Base-by-base conservation (phyloP, 176 grass and related monocot species). In the Echinochloa phyllopogon region DNA sequence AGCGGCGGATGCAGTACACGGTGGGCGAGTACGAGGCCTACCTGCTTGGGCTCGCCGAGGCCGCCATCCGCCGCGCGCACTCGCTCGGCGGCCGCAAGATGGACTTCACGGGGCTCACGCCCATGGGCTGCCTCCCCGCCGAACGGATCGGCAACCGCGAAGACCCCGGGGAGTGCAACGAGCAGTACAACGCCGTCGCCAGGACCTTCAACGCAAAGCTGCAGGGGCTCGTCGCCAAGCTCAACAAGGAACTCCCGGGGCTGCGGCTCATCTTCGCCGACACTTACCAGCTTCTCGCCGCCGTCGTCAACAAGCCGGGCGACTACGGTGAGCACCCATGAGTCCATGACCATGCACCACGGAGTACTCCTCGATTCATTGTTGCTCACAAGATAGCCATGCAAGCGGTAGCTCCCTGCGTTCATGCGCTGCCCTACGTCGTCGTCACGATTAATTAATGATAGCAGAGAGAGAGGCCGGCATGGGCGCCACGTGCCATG, bases 131-230 rank as follows among this genome's bases (percentile, higher is more conserved):
- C 78, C 82, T 88, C 66, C 82, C 82, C 16, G 88, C 88, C 27
- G 88, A 90, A 74, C 83, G 88, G 1, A 0, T 78, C 2, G 84
- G 65, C 57, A 90, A 90, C 84, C 79, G 88, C 48, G 38, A 4
- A 56, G 10, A 64, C 10, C 87, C 86, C 0, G 87, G 84, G 0
- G 21, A 89, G 69, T 92, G 90, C 78, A 92, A 92, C 87, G 29
- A 89, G 62, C 40, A 84, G 70, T 86, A 81, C 84, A 92, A 92
- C 57, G 76, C 80, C 38, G 87, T 92, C 12, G 87, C 91, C 3
- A 20, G 76, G 10, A 89, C 77, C 69, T 92, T 92, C 87, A 92
- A 92, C 84, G 20, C 5, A 56, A 89, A 87, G 81, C 69, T 92
- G 16, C 75, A 17, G 80, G 20, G 0, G 0, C 47, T 89, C 55